Conservation (phyloP, 1,284 basidiomycete genomes). For the Rhodotorula mucilaginosa region DNA sequence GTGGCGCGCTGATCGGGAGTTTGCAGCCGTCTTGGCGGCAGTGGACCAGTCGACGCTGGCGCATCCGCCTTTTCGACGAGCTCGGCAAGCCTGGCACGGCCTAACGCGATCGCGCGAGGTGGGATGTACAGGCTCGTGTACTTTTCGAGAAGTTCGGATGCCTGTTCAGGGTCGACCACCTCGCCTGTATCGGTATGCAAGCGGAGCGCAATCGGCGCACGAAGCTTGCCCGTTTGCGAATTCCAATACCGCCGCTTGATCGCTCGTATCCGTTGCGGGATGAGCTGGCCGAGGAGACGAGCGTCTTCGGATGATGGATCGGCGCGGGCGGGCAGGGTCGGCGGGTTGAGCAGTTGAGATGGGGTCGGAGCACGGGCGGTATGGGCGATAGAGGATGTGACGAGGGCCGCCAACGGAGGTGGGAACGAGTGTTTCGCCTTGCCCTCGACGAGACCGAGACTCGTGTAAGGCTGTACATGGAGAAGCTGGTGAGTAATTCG, state of each 20-base stretch:
- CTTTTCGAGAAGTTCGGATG: background rate
- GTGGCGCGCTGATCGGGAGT: background rate
- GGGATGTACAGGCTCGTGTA: background rate
- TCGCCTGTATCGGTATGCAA: background rate
- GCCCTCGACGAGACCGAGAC: slow-evolving; percentile 27
- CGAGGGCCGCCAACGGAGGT: slow-evolving; percentile 59
- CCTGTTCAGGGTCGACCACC: background rate
- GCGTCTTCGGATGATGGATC: slow-evolving; percentile 62
- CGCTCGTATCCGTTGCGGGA: slow-evolving; percentile 69
- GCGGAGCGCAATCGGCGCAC: slow-evolving; percentile 25
- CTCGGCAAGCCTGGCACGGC: slow-evolving; percentile 4
- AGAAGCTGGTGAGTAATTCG: background rate
- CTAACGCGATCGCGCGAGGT: background rate
- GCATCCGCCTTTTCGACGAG: slow-evolving; percentile 12
- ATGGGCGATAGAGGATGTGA: slow-evolving; percentile 58
- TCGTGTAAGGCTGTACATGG: slow-evolving; percentile 52
- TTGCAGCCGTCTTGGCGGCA: slow-evolving; percentile 24
- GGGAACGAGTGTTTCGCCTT: slow-evolving; percentile 11
- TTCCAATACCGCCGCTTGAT: slow-evolving; percentile 66
- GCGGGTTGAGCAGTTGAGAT: slow-evolving; percentile 55
- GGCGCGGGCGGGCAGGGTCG: slow-evolving; percentile 59
- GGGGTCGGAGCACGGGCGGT: slow-evolving; percentile 53
- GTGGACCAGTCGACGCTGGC: background rate
- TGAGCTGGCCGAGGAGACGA: slow-evolving; percentile 61
- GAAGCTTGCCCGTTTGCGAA: slow-evolving; percentile 57